phyloP scores from a whole-genome alignment of 768 basidiomycete genomes.

The Boletus reticulatus region DNA sequence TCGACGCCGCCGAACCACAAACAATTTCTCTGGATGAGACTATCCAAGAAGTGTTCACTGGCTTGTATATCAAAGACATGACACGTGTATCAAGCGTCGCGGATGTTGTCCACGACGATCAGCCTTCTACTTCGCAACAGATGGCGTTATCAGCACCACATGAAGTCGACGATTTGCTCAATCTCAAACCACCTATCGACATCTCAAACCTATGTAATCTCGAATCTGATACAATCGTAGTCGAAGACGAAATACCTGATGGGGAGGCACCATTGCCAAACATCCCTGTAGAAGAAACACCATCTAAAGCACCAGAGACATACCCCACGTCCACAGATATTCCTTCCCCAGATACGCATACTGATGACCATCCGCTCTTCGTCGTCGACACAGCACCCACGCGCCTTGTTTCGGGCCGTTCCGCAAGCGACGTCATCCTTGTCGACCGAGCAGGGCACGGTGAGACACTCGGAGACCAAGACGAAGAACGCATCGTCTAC shows the following conservation, averaged over 20 bases:
- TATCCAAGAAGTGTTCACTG: constrained; percentile 37
- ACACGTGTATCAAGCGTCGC: not conserved
- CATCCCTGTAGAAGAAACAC: not conserved
- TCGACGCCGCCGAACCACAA: constrained; percentile 4
- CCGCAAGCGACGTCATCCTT: constrained; percentile 23
- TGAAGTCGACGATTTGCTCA: constrained; percentile 1
- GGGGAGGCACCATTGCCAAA: not conserved
- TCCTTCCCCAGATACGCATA: not conserved
- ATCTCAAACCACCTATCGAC: constrained; percentile 8
- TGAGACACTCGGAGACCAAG: constrained; percentile 16
- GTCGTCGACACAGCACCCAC: constrained; percentile 43
- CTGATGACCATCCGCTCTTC: constrained; percentile 13
- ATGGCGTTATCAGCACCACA: not conserved
- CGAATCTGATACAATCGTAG: not conserved
- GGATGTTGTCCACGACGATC: constrained; percentile 1
- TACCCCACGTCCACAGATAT: not conserved
- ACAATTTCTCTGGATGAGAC: constrained; percentile 11
- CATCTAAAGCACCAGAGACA: not conserved
- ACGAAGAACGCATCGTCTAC: constrained; percentile 67
- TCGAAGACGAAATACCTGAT: not conserved
- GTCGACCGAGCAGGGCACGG: constrained; percentile 19
- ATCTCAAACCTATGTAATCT: constrained; percentile 1
- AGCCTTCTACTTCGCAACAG: not conserved
- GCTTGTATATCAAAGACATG: constrained; percentile 28
- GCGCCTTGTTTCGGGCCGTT: not conserved